Evolutionary conservation across 768 basidiomycete genomes (phyloP).

Genomic region (Pleurotus giganteus): DNA sequence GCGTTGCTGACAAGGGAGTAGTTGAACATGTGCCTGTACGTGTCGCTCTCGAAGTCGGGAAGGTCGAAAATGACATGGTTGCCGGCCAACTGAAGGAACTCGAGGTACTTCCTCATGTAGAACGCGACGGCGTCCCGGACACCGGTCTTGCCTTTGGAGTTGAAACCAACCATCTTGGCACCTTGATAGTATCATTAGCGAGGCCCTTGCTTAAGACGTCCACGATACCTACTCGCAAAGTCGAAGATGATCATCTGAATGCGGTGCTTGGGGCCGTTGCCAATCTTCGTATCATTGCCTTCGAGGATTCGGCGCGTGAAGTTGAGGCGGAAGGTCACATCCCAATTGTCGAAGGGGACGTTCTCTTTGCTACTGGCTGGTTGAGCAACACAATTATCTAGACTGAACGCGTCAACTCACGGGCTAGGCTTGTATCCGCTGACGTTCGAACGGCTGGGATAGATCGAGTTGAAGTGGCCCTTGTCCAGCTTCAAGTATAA

Average conservation of each 20-base stretch:
- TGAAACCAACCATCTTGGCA: background rate
- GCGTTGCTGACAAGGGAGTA: conserved; percentile 18
- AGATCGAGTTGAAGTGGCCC: conserved; percentile 18
- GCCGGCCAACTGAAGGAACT: conserved; percentile 17
- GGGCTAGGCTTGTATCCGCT: conserved; percentile 10
- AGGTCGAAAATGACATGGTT: conserved; percentile 20
- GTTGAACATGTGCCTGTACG: conserved; percentile 16
- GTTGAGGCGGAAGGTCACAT: conserved; percentile 11
- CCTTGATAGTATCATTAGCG: too few relatives aligned
- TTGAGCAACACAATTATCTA: background rate
- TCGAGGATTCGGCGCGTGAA: conserved; percentile 8
- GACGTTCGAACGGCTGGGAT: background rate
- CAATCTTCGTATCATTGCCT: conserved; percentile 9
- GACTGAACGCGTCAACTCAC: too few relatives aligned
- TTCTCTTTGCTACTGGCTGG: conserved; percentile 1
- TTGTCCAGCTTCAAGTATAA: conserved; percentile 14
- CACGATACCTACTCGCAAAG: conserved; percentile 11
- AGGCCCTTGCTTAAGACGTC: background rate
- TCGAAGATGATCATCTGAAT: conserved; percentile 14
- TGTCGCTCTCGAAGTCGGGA: conserved; percentile 20
- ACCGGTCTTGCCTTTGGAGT: background rate
- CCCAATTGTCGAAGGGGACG: conserved; percentile 6
- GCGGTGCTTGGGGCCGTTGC: conserved; percentile 6
- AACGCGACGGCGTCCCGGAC: conserved; percentile 9
- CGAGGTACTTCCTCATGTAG: conserved; percentile 19